phyloP scores from a whole-genome alignment of 2,329 filamentous ascomycete species.

The Westerdykella ornata region DNA sequence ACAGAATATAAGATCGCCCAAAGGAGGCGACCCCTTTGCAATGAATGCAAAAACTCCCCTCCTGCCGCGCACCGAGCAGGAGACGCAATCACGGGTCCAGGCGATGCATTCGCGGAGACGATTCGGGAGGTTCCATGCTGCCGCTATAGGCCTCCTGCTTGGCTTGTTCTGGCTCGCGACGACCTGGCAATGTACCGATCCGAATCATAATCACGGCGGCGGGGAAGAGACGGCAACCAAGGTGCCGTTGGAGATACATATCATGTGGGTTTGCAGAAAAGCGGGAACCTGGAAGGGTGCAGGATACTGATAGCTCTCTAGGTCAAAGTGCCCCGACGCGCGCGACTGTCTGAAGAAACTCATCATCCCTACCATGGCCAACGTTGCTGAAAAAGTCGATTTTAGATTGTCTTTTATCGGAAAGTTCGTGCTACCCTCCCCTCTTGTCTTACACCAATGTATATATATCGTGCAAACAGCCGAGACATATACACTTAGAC shows the following conservation, averaged over 20 bases:
- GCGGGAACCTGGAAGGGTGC: no score
- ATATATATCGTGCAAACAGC: slow-evolving; percentile 4
- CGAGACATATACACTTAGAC: neutral
- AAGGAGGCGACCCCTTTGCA: no score
- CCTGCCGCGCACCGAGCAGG: slow-evolving; percentile 16
- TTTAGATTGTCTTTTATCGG: slow-evolving; percentile 90
- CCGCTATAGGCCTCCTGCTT: slow-evolving; percentile 21
- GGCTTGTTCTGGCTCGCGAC: slow-evolving; percentile 29
- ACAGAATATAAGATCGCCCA: no score
- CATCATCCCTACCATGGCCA: slow-evolving; percentile 80
- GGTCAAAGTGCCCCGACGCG: slow-evolving; percentile 82
- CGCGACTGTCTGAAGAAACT: slow-evolving; percentile 72
- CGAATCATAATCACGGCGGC: slow-evolving; percentile 17
- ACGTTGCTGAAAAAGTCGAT: slow-evolving; percentile 74
- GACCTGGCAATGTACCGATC: slow-evolving; percentile 20
- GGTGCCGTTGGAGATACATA: slow-evolving; percentile 84
- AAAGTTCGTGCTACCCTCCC: slow-evolving; percentile 45
- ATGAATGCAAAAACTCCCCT: slow-evolving; percentile 23
- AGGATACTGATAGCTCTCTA: slow-evolving; percentile 3
- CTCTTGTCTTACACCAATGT: neutral
- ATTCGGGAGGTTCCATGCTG: slow-evolving; percentile 20
- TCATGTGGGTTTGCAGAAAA: slow-evolving; percentile 53
- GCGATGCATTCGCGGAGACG: slow-evolving; percentile 13
- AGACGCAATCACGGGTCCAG: slow-evolving; percentile 7
- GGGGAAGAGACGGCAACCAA: slow-evolving; percentile 41